Conservation (phyloP, 306 rosid species). For the Cucumis sativus region DNA sequence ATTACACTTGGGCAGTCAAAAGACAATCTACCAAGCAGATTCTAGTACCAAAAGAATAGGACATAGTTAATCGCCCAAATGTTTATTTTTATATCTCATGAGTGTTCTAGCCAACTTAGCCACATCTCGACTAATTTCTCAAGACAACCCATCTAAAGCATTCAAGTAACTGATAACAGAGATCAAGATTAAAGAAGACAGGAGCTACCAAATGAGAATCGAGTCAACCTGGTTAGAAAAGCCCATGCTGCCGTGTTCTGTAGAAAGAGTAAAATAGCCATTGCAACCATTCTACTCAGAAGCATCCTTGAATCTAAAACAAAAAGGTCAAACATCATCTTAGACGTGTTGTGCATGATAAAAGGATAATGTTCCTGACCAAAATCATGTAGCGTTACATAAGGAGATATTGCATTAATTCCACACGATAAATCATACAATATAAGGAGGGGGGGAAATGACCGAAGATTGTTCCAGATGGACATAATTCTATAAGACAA, state of each 20-base stretch:
- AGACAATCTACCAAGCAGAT: too few relatives aligned
- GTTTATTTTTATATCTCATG: too few relatives aligned
- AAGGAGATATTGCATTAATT: conserved; percentile 10
- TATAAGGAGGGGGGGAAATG: background rate
- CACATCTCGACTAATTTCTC: too few relatives aligned
- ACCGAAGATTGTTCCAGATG: background rate
- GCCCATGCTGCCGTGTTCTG: background rate
- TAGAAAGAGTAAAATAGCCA: background rate
- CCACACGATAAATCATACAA: conserved; percentile 8
- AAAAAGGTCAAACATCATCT: background rate
- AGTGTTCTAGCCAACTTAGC: too few relatives aligned
- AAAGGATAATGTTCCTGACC: background rate
- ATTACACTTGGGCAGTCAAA: too few relatives aligned
- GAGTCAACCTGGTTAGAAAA: background rate
- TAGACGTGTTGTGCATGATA: background rate
- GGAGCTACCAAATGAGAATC: background rate
- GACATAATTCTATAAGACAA: conserved; percentile 3
- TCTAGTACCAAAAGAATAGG: too few relatives aligned
- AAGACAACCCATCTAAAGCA: background rate
- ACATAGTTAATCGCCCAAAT: too few relatives aligned
- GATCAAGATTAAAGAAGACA: background rate
- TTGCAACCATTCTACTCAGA: background rate
- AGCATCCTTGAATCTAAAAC: background rate
- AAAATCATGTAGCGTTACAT: conserved; percentile 4
- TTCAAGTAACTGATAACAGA: background rate